phyloP scores from a whole-genome alignment of 2,329 filamentous ascomycete species.

The Aphanoascus verrucosus region DNA sequence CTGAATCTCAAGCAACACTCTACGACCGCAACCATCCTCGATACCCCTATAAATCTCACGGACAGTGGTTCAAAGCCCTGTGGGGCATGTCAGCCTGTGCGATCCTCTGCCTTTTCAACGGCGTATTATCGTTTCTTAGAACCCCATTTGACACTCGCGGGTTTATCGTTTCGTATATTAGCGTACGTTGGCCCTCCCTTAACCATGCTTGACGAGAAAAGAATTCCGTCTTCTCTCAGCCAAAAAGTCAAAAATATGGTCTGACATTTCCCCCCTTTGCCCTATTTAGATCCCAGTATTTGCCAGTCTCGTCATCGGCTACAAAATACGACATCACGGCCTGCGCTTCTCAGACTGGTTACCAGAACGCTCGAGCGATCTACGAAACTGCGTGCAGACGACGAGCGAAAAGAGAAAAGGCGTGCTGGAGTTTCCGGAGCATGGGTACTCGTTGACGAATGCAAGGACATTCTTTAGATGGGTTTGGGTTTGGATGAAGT shows the following conservation, averaged over 20 bases:
- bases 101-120: conserved; percentile 19
- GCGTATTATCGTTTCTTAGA: conserved; percentile 12
- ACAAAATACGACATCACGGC: conserved; percentile 32
- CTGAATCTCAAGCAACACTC: conserved; percentile 19
- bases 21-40: conserved; percentile 18
- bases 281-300: conserved; percentile 28
- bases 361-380: conserved; percentile 28
- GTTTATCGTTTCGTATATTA: conserved; percentile 34
- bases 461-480: conserved; percentile 23
- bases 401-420: conserved; percentile 25
- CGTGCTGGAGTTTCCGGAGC: conserved; percentile 29
- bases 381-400: conserved; percentile 30
- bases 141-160: conserved; percentile 28
- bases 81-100: conserved; percentile 19
- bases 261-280: not conserved
- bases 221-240: not conserved
- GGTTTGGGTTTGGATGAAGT: conserved; percentile 34
- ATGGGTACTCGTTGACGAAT: conserved; percentile 27
- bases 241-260: not conserved
- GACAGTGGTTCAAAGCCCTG: conserved; percentile 21
- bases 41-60: conserved; percentile 24
- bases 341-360: conserved; percentile 26
- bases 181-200: conserved; percentile 23
- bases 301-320: conserved; percentile 28
- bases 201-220: not conserved